Percentiles rank a stretch among this genome's conserved stretches.
Evolutionary conservation across 2,329 filamentous ascomycete genomes (phyloP).

Genomic region (Purpureocillium lavendulum): DNA sequence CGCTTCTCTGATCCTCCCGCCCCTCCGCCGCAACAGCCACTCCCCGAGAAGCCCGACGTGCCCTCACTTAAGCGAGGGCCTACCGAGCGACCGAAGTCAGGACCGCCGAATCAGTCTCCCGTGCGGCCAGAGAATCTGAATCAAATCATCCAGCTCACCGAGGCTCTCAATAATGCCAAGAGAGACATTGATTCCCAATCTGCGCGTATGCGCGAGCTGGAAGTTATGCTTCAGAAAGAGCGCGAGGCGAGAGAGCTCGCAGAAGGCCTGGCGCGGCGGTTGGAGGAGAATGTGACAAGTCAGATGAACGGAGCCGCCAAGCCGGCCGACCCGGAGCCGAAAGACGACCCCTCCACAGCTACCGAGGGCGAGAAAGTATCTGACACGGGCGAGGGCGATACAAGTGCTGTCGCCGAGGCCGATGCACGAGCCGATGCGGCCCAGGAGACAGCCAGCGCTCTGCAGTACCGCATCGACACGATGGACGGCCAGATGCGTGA

Average conservation of each 20-base stretch:
- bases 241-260: conserved; percentile 73
- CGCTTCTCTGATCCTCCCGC: conserved; percentile 90
- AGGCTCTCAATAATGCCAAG: conserved; percentile 75
- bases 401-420: neutral
- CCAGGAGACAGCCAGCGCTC: conserved; percentile 17
- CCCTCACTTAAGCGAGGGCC: conserved; percentile 66
- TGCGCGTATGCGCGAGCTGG: conserved; percentile 70
- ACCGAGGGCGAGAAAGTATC: neutral
- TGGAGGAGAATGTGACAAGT: conserved; percentile 46
- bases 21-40: conserved; percentile 83
- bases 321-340: conserved; percentile 11
- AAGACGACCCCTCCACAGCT: too few species aligned
- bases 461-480: conserved; percentile 63
- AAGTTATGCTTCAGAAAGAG: conserved; percentile 66
- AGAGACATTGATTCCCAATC: conserved; percentile 81
- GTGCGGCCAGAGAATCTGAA: conserved; percentile 52
- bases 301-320: conserved; percentile 20
- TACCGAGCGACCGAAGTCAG: conserved; percentile 63
- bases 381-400: neutral
- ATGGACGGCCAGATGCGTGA: conserved; percentile 75
- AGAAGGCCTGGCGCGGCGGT: conserved; percentile 68
- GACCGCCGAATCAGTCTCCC: conserved; percentile 45
- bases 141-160: conserved; percentile 77
- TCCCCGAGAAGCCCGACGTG: conserved; percentile 86
- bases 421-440: conserved; percentile 2